Percentiles rank a stretch among this genome's conserved stretches.
Evolutionary conservation across 1,284 basidiomycete species (phyloP).

Genomic region (Trametes hirsuta): DNA sequence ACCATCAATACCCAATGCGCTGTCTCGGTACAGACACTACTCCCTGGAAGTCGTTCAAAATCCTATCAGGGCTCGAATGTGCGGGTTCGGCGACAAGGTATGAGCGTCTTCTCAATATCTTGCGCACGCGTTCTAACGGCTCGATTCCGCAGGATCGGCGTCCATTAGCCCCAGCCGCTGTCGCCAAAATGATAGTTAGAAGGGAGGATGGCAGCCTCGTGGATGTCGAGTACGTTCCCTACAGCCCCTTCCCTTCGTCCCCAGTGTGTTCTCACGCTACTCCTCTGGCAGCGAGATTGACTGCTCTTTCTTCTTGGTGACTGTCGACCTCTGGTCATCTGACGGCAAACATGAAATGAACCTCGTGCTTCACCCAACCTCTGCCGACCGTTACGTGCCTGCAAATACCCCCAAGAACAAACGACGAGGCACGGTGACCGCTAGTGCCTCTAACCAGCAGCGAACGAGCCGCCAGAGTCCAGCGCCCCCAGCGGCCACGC

Average conservation of each 20-base stretch:
- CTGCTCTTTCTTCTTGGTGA: conserved; percentile 84
- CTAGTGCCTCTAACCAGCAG: conserved; percentile 23
- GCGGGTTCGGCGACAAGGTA: conserved; percentile 94
- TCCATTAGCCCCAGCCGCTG: conserved; percentile 87
- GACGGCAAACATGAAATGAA: conserved; percentile 84
- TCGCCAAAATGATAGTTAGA: conserved; percentile 78
- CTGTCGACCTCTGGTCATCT: conserved; percentile 86
- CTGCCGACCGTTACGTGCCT: conserved; percentile 70
- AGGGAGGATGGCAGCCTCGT: conserved; percentile 70
- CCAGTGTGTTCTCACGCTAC: conserved; percentile 18
- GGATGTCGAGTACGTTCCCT: conserved; percentile 70
- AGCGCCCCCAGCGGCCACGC: conserved; percentile 21
- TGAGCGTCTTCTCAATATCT: conserved; percentile 25
- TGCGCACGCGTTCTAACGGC: conserved; percentile 10
- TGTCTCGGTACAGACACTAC: conserved; percentile 60
- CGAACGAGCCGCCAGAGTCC: conserved; percentile 31
- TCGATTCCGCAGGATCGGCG: conserved; percentile 72
- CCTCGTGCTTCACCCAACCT: conserved; percentile 83
- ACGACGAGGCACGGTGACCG: conserved; percentile 40
- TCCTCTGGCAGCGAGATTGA: conserved; percentile 69
- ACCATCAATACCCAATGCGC: conserved; percentile 15
- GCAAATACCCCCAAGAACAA: conserved; percentile 54
- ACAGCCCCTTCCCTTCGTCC: conserved; percentile 6
- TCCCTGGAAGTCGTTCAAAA: conserved; percentile 85
- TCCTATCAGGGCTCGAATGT: conserved; percentile 88